These are phyloP conservation scores for Suzukiozyma palmioleophila DNA, from an alignment of 1,139 yeast species.

Conservation along the genomic window DNA sequence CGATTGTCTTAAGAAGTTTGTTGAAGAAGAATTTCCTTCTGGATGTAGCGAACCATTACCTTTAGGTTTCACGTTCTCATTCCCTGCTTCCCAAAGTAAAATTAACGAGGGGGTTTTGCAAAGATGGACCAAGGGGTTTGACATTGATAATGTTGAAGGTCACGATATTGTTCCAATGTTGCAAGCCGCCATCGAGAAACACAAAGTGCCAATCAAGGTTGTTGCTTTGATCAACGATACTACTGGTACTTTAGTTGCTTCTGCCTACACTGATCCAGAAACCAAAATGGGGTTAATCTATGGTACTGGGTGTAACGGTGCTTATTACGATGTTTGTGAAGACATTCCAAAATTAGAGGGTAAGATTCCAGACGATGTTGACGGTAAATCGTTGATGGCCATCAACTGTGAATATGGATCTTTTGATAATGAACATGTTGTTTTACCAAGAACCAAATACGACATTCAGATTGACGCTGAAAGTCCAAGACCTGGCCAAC, in stretches of 20 bases:
- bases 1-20: conserved; percentile 61
- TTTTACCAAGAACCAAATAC: conserved; percentile 86
- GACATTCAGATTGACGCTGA: conserved; percentile 76
- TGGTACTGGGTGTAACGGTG: conserved; percentile 98
- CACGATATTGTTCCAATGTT: conserved; percentile 91
- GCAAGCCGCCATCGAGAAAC: conserved; percentile 63
- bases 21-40: conserved; percentile 58
- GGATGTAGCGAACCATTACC: conserved; percentile 56
- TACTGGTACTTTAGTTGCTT: conserved; percentile 95
- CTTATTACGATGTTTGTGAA: conserved; percentile 76
- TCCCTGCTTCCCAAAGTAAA: conserved; percentile 82
- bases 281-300: conserved; percentile 94
- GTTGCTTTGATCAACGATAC: conserved; percentile 96
- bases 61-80: conserved; percentile 92
- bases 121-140: conserved; percentile 98
- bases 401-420: conserved; percentile 99
- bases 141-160: conserved; percentile 91
- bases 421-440: conserved; percentile 82
- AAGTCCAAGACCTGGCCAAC: conserved; percentile 96
- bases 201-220: conserved; percentile 72
- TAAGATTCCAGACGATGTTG: conserved; percentile 57
- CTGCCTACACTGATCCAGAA: conserved; percentile 83
- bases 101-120: conserved; percentile 85
- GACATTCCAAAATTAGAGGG: conserved; percentile 85
- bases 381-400: conserved; percentile 73